Evolutionary conservation across 2,329 filamentous ascomycete genomes (phyloP).

Genomic region (Metarhizium sp.): DNA sequence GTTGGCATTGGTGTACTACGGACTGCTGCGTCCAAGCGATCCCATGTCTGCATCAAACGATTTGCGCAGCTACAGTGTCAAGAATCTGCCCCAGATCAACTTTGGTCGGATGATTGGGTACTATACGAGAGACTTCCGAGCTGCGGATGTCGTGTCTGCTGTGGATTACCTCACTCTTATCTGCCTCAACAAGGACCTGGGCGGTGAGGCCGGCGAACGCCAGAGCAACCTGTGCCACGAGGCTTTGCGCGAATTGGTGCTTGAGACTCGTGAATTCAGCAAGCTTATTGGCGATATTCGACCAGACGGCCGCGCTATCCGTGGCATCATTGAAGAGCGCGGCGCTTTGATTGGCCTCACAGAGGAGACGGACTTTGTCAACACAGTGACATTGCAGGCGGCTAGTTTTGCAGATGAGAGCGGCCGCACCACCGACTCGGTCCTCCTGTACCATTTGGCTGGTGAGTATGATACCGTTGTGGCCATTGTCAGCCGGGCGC

Average conservation of each 20-base stretch:
- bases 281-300: conserved; percentile 86
- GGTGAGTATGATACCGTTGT: conserved; percentile 96
- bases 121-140: conserved; percentile 93
- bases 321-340: conserved; percentile 80
- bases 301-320: conserved; percentile 74
- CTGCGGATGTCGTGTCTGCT: conserved; percentile 78
- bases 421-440: conserved; percentile 85
- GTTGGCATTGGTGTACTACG: conserved; percentile 81
- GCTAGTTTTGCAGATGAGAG: conserved; percentile 91
- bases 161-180: conserved; percentile 90
- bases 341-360: conserved; percentile 70
- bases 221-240: conserved; percentile 83
- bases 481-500: conserved; percentile 74
- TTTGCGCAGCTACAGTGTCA: conserved; percentile 54
- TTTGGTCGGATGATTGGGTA: conserved; percentile 90
- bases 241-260: conserved; percentile 81
- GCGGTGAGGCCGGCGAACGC: conserved; percentile 61
- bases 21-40: conserved; percentile 77
- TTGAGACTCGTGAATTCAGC: conserved; percentile 96
- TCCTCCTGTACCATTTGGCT: conserved; percentile 87
- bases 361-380: conserved; percentile 76
- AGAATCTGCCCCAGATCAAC: conserved; percentile 73
- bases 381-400: conserved; percentile 85
- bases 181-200: conserved; percentile 80
- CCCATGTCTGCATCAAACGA: conserved; percentile 67